A percentile compares a stretch with the other conserved stretches of the same genome.
Evolutionary conservation across 2,329 filamentous ascomycete species (phyloP).

Genomic region (Fusarium nygamai): DNA sequence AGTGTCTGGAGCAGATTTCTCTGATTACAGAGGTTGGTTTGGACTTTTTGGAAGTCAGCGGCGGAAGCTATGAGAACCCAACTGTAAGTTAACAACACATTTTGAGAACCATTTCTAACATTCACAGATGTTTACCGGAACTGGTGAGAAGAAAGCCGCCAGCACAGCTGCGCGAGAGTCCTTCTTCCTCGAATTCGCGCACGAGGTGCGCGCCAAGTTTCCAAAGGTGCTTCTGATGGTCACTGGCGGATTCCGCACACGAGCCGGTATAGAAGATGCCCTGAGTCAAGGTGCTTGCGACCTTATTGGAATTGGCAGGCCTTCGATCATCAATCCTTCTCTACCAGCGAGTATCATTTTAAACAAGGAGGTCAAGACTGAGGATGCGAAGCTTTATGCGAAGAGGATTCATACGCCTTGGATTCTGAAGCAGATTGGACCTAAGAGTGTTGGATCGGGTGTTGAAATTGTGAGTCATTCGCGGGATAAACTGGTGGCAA

Average conservation of each 20-base stretch:
- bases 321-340: constrained; percentile 50
- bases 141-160: constrained; percentile 5
- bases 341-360: constrained; percentile 46
- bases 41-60: constrained; percentile 76
- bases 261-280: constrained; percentile 54
- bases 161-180: constrained; percentile 68
- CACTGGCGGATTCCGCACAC: constrained; percentile 70
- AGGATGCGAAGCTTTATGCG: constrained; percentile 21
- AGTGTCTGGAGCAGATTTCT: constrained; percentile 68
- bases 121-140: constrained; percentile 48
- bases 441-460: constrained; percentile 27
- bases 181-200: constrained; percentile 74
- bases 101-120: background rate
- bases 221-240: constrained; percentile 62
- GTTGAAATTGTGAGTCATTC: constrained; percentile 25
- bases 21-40: constrained; percentile 59
- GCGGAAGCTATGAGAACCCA: constrained; percentile 68
- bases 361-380: constrained; percentile 21
- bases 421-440: constrained; percentile 26
- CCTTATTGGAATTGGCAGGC: constrained; percentile 53
- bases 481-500: rapidly evolving
- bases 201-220: constrained; percentile 57
- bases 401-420: constrained; percentile 23
- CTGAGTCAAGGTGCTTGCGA: constrained; percentile 53
- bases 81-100: constrained; percentile 44